A percentile compares a stretch with the other conserved stretches of the same genome.
These are phyloP conservation scores for Elaeis guineensis DNA, from an alignment of 176 grass and related monocot species.

Conservation along the genomic window DNA sequence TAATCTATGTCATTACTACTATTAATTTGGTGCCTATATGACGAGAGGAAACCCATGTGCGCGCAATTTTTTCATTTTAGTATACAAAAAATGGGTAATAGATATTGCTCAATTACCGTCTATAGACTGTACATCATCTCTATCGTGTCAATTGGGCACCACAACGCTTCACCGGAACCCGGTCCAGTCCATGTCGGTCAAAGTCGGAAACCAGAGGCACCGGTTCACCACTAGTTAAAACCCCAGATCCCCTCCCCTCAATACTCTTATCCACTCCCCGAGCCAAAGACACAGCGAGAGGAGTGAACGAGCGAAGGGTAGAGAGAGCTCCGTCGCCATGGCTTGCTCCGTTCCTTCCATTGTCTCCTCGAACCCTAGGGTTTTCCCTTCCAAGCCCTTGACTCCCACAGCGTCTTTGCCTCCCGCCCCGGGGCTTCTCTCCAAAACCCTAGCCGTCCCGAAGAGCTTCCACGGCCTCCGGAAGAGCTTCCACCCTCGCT, in stretches of 20 bases:
- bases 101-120: no score
- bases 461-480: constrained; percentile 25
- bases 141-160: no score
- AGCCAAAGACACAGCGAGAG: no score
- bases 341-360: constrained; percentile 45
- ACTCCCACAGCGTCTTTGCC: constrained; percentile 2
- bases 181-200: neutral
- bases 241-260: neutral
- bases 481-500: constrained; percentile 15
- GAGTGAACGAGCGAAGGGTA: neutral
- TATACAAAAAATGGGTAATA: no score
- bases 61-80: no score
- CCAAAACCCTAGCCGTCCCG: constrained; percentile 14
- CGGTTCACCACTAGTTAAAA: neutral
- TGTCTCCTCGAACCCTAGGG: constrained; percentile 9
- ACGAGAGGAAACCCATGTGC: no score
- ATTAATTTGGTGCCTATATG: no score
- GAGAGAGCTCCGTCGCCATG: constrained; percentile 7
- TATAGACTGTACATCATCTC: no score
- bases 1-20: no score
- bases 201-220: neutral
- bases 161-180: no score
- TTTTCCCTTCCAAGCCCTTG: constrained; percentile 17
- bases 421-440: neutral
- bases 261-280: neutral